Conservation (phyloP, 148 eudicot species). For the Persicaria maculosa region DNA sequence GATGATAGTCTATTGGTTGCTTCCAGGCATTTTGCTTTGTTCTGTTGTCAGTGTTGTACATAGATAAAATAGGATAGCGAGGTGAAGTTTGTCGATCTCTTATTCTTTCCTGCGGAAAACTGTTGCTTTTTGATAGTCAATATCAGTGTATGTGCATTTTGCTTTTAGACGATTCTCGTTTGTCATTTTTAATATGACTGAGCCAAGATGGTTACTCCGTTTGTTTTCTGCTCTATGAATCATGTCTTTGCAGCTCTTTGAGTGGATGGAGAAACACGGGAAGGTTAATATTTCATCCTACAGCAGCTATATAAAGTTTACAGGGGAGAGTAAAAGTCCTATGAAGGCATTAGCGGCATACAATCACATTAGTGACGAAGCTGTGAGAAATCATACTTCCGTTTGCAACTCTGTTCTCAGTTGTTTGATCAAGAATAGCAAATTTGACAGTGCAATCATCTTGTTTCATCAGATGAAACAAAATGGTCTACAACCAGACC, state of each 20-base stretch:
- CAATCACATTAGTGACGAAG: slow-evolving; percentile 48
- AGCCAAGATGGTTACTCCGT: neutral
- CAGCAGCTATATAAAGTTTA: slow-evolving; percentile 74
- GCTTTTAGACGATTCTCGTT: neutral
- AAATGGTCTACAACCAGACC: slow-evolving; percentile 73
- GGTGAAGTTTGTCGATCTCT: neutral
- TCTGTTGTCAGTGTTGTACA: neutral
- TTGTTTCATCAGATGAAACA: slow-evolving; percentile 80
- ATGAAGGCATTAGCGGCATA: slow-evolving; percentile 50
- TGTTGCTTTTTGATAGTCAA: neutral
- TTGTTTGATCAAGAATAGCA: slow-evolving; percentile 54
- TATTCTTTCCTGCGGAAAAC: neutral
- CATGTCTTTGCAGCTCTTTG: slow-evolving; percentile 55
- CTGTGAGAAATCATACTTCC: slow-evolving; percentile 47
- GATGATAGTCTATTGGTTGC: neutral
- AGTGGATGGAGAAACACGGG: slow-evolving; percentile 75
- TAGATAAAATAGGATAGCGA: neutral
- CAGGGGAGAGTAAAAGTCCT: slow-evolving; percentile 49
- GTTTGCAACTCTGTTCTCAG: slow-evolving; percentile 77
- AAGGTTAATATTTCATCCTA: slow-evolving; percentile 62
- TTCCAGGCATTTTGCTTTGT: neutral
- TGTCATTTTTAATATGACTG: slow-evolving; percentile 8
- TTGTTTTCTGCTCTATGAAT: slow-evolving; percentile 2
- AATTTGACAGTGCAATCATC: slow-evolving; percentile 40
- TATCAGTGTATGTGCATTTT: neutral